phyloP scores from a whole-genome alignment of 2,329 filamentous ascomycete species.

The Didymellaceae sp. region DNA sequence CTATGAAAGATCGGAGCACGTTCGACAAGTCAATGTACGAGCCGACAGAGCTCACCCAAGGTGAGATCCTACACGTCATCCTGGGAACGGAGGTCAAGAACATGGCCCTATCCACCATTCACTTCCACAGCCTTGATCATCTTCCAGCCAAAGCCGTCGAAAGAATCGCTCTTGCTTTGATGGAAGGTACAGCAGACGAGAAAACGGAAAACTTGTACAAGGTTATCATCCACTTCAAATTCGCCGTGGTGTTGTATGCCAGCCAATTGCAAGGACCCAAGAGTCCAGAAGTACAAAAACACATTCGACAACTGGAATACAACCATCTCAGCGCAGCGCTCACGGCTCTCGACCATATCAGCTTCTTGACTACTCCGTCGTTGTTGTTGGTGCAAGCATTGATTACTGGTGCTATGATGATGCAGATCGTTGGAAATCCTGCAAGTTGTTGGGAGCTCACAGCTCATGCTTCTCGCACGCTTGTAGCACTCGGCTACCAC shows the following conservation, averaged over 20 bases:
- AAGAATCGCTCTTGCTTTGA: conserved; percentile 36
- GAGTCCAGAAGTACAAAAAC: conserved; percentile 30
- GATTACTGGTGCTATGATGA: conserved; percentile 41
- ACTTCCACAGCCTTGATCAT: conserved; percentile 38
- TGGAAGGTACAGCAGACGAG: conserved; percentile 38
- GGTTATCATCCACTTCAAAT: conserved; percentile 43
- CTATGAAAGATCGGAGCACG: conserved; percentile 31
- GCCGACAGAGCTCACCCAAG: conserved; percentile 32
- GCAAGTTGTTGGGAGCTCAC: conserved; percentile 41
- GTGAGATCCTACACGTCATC: conserved; percentile 38
- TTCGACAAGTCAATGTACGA: conserved; percentile 34
- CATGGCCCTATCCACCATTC: conserved; percentile 20
- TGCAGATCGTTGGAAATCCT: conserved; percentile 45
- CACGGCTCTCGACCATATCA: conserved; percentile 38
- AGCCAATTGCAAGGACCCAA: conserved; percentile 33
- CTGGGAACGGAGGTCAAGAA: conserved; percentile 30
- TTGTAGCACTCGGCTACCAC: conserved; percentile 42
- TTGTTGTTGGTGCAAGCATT: conserved; percentile 40
- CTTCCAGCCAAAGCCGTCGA: conserved; percentile 41
- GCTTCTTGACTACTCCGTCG: conserved; percentile 36
- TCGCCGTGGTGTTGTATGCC: conserved; percentile 33
- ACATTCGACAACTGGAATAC: conserved; percentile 36
- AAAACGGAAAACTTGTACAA: conserved; percentile 39
- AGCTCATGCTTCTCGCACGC: conserved; percentile 40
- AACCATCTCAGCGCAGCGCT: conserved; percentile 39